Conservation (phyloP, 495 filamentous ascomycete species). For the Penicillium soppii region DNA sequence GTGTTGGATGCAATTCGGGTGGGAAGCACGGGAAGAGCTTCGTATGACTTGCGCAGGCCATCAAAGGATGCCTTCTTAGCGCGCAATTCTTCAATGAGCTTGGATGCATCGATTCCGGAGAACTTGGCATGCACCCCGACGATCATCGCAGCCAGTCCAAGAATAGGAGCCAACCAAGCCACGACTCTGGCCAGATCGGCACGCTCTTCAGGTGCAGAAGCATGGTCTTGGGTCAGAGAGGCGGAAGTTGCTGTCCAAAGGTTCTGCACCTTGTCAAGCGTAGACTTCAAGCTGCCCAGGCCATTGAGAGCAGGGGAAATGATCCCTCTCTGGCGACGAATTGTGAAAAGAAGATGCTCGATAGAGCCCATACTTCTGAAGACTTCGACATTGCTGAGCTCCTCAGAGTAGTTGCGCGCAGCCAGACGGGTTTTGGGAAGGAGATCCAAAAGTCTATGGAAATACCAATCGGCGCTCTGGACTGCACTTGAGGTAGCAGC, state of each 20-base stretch:
- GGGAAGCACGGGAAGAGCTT: conserved; percentile 54
- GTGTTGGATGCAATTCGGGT: conserved; percentile 47
- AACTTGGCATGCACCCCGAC: conserved; percentile 62
- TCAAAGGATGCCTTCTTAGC: conserved; percentile 49
- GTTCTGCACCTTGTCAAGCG: conserved; percentile 37
- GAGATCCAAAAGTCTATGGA: conserved; percentile 73
- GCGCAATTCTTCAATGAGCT: conserved; percentile 42
- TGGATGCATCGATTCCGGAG: conserved; percentile 46
- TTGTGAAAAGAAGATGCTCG: conserved; percentile 72
- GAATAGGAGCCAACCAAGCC: conserved; percentile 51
- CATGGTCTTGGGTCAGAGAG: conserved; percentile 28
- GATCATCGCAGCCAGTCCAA: conserved; percentile 41
- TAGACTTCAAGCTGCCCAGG: conserved; percentile 33
- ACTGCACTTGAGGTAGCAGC: conserved; percentile 19
- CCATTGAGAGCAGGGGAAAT: conserved; percentile 47
- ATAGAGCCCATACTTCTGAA: conserved; percentile 74
- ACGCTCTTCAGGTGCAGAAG: conserved; percentile 18
- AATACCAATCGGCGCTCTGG: conserved; percentile 62
- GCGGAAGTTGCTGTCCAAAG: conserved; percentile 39
- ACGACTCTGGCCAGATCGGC: conserved; percentile 28
- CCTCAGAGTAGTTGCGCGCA: conserved; percentile 71
- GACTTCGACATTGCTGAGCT: conserved; percentile 76
- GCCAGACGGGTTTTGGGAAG: conserved; percentile 65
- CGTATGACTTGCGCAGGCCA: conserved; percentile 36
- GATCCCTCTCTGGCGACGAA: conserved; percentile 63